Evolutionary conservation across 2,329 filamentous ascomycete genomes (phyloP).

Genomic region (Epichloe glyceriae): DNA sequence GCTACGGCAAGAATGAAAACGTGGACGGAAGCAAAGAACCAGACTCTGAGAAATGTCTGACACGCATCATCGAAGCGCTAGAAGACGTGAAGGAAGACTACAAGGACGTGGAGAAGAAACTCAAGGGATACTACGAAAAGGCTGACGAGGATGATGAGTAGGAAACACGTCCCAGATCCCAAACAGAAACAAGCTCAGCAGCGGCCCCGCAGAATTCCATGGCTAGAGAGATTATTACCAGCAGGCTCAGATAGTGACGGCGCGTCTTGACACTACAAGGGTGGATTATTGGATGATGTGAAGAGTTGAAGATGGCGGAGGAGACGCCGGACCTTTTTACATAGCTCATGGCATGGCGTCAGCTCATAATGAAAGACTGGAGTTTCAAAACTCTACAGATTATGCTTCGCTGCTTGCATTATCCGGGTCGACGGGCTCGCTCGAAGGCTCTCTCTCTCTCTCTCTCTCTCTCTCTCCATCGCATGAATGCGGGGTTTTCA

Average conservation of each 20-base stretch:
- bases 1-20: constrained; percentile 74
- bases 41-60: constrained; percentile 55
- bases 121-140: constrained; percentile 51
- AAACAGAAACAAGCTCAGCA: not conserved
- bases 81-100: constrained; percentile 65
- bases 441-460: no score
- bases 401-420: not conserved
- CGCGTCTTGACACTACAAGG: no score
- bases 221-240: not conserved
- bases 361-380: not conserved
- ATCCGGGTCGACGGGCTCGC: no score
- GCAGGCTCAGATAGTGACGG: not conserved
- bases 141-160: constrained; percentile 10
- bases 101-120: constrained; percentile 52
- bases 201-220: not conserved
- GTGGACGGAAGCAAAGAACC: constrained; percentile 56
- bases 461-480: no score
- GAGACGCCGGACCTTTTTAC: not conserved
- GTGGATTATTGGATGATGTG: not conserved
- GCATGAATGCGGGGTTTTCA: no score
- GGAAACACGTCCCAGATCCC: not conserved
- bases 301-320: not conserved
- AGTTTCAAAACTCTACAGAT: not conserved
- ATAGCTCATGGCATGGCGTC: constrained; percentile 1
- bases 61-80: constrained; percentile 58